Base-by-base conservation (phyloP, 1,139 yeast genomes). In the Dujonia santamariae region DNA sequence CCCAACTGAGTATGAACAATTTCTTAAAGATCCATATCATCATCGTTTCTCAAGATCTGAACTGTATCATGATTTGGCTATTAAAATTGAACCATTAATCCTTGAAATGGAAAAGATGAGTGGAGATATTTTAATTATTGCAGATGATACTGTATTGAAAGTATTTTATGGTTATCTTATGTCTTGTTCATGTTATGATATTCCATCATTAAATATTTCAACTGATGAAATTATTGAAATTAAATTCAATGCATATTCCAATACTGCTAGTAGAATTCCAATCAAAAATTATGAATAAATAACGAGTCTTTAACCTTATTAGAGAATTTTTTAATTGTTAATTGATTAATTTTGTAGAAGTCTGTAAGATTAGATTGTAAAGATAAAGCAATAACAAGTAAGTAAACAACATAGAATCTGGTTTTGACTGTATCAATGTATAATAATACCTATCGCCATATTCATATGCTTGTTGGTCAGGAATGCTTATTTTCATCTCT, bases 11-110 rank as follows among this genome's bases (percentile, higher is more conserved):
- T 85, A 72, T 51, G 71, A 67, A 39, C 80, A 75, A 47, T 85
- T 79, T 51, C 41, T 63, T 37, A 64, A 68, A 41, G 97, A 90
- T 55, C 96, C 96, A 2, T 94, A 92, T 54, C 97, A 92, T 56
- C 92, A 85, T 56, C 71, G 98, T 39, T 92, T 78, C 55, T 87
- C 96, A 6, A 72, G 97, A 37, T 87, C 95, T 0, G 99, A 92
- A 59, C 85, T 95, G 37, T 92, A 88, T 54, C 98, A 92, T 58
- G 98, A 92, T 57, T 71, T 94, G 38, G 97, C 98, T 0, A 84
- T 92, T 29, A 80, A 96, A 47, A 78, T 94, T 60, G 98, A 94
- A 59, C 96, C 98, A 0, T 68, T 92, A 41, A 79, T 92, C 42
- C 68, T 92, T 56, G 97, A 90, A 59, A 82, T 92, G 80, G 98